Base-by-base conservation (phyloP, 257 asterid species). In the Fraxinus americana region DNA sequence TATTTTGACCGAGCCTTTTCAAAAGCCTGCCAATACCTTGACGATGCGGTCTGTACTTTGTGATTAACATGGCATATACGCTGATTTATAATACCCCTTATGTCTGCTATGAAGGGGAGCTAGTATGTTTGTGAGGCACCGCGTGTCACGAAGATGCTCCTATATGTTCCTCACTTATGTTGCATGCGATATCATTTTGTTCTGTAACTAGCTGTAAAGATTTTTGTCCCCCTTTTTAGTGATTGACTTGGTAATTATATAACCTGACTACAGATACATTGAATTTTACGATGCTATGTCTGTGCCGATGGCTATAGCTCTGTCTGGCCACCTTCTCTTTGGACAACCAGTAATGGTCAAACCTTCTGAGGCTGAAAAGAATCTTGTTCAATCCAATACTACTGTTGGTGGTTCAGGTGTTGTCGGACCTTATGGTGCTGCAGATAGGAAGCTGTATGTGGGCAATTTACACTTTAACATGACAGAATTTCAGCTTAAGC, bases 291-390 rank as follows among this genome's bases (percentile, higher is more conserved):
- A 96, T 86, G 96, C 84, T 36, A 93, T 96, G 99, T 92, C 98
- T 72, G 99, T 96, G 63, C 99, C 99, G 12, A 91, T 93, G 97
- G 99, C 99, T 45, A 96, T 96, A 74, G 99, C 99, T 77, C 78
- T 93, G 54, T 90, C 97, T 54, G 99, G 99, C 21, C 99, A 91
- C 81, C 91, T 83, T 29, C 93, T 93, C 77, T 94, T 92, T 83
- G 98, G 99, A 52, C 99, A 96, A 83, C 97, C 99, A 78, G 94
- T 96, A 52, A 96, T 96, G 99, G 98, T 93, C 21, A 96, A 96
- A 82, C 99, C 99, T 73, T 96, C 99, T 2, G 99, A 96, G 86
- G 99, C 99, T 36, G 99, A 96, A 86, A 96, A 96, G 91, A 96
- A 96, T 83, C 99, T 96, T 81, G 99, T 96, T 79, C 98, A 91